Evolutionary conservation across 257 asterid genomes (phyloP), one percentile per base, ranked within the genome.

Genomic region (Plectranthus barbatus): DNA sequence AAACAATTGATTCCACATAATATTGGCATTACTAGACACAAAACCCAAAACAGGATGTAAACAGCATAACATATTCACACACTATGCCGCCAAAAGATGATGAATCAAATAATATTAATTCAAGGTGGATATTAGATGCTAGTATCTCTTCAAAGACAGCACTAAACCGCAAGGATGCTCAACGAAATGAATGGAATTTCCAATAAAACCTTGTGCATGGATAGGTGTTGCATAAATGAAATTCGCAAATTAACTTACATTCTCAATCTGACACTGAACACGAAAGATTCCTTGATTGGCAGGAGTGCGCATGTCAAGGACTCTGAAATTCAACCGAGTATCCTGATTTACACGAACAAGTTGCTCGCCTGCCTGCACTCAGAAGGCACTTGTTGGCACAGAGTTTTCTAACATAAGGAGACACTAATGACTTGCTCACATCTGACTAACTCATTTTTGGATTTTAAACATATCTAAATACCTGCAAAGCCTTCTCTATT

Each of bases 281-380:
- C 87, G 83, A 56, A 92, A 92, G 64, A 90, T 92, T 66, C 82
- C 95, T 77, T 86, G 96, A 76, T 89, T 90, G 15, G 99, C 94
- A 56, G 87, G 95, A 8, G 97, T 92, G 23, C 97, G 96, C 12
- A 86, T 17, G 70, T 92, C 99, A 66, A 92, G 80, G 44, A 85
- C 83, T 70, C 99, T 80, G 78, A 51, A 70, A 64, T 92, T 89
- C 80, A 92, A 70, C 48, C 97, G 96, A 42, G 95, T 86, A 67
- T 92, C 99, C 84, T 86, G 99, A 72, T 89, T 86, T 21, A 92
- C 97, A 56, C 93, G 93, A 60, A 83, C 95, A 70, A 89, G 86
- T 71, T 80, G 85, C 78, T 85, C 84, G 8, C 94, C 95, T 13
- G 79, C 88, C 98, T 91, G 83, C 83, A 77, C 18, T 52, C 21